These are phyloP conservation scores for Teratosphaeria epicoccoides DNA, from an alignment of 2,329 filamentous ascomycete species.

Conservation along the genomic window DNA sequence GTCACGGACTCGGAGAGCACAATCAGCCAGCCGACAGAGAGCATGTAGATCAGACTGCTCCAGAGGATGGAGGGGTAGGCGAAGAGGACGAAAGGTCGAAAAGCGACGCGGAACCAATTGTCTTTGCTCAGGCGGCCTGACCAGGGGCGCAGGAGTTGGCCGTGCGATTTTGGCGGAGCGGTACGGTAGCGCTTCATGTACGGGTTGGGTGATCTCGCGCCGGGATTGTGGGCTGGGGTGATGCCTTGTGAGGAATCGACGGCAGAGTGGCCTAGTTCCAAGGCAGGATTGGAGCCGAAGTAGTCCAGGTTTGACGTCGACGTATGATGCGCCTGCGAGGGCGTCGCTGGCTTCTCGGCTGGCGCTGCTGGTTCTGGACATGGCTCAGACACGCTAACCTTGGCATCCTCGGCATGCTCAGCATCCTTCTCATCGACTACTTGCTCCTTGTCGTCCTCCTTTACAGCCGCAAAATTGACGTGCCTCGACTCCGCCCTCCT, in stretches of 20 bases:
- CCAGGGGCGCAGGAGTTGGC: constrained; percentile 63
- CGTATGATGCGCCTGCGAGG: background rate
- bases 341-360: background rate
- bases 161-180: constrained; percentile 58
- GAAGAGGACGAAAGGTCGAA: constrained; percentile 75
- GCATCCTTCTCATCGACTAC: constrained; percentile 8
- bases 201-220: constrained; percentile 10
- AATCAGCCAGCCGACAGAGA: constrained; percentile 90
- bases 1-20: constrained; percentile 83
- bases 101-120: constrained; percentile 65
- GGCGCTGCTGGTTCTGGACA: background rate
- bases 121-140: constrained; percentile 70
- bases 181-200: constrained; percentile 65
- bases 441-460: constrained; percentile 19
- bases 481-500: constrained; percentile 5
- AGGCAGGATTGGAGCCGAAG: background rate
- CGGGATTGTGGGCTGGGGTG: background rate
- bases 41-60: constrained; percentile 73
- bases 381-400: background rate
- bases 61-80: constrained; percentile 83
- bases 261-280: constrained; percentile 4
- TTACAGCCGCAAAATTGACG: constrained; percentile 11
- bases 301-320: background rate
- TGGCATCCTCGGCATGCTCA: constrained; percentile 4
- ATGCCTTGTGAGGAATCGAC: constrained; percentile 1